Evolutionary conservation across 2,329 filamentous ascomycete genomes (phyloP).

Genomic region (Hymenoscyphus albidus): DNA sequence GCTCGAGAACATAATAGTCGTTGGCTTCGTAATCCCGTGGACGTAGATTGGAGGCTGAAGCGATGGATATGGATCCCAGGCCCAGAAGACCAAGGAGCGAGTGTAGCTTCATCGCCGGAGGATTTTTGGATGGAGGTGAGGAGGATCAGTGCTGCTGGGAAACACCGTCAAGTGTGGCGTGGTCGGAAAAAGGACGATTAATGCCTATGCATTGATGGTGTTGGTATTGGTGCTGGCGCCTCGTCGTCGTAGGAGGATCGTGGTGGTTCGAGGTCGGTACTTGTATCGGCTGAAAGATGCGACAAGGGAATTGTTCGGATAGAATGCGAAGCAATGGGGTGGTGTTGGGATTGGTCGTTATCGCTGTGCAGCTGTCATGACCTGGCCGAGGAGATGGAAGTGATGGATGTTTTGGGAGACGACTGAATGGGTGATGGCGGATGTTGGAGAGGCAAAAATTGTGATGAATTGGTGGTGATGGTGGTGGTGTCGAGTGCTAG

Average conservation of each 20-base stretch:
- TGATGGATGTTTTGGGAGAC: not conserved
- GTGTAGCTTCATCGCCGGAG: conserved; percentile 35
- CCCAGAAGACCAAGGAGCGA: conserved; percentile 52
- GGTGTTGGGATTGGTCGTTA: not conserved
- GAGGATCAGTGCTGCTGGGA: conserved; percentile 5
- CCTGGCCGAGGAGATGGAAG: not conserved
- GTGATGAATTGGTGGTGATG: not conserved
- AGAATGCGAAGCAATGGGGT: not conserved
- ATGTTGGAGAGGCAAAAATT: not conserved
- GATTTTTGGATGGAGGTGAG: no score
- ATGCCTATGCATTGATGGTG: not conserved
- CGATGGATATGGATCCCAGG: conserved; percentile 45
- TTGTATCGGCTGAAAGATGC: not conserved
- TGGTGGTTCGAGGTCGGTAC: not conserved
- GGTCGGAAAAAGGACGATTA: not conserved
- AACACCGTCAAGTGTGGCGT: not conserved
- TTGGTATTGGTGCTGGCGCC: not conserved
- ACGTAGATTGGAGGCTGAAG: conserved; percentile 45
- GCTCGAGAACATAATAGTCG: conserved; percentile 91
- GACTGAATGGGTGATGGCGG: not conserved
- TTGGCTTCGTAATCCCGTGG: conserved; percentile 71
- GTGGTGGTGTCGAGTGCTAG: not conserved
- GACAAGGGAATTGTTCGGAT: not conserved
- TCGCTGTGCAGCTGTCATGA: not conserved
- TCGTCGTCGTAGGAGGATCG: not conserved